Evolutionary conservation across 768 basidiomycete genomes (phyloP).

Genomic region (Lactarius hatsudake): DNA sequence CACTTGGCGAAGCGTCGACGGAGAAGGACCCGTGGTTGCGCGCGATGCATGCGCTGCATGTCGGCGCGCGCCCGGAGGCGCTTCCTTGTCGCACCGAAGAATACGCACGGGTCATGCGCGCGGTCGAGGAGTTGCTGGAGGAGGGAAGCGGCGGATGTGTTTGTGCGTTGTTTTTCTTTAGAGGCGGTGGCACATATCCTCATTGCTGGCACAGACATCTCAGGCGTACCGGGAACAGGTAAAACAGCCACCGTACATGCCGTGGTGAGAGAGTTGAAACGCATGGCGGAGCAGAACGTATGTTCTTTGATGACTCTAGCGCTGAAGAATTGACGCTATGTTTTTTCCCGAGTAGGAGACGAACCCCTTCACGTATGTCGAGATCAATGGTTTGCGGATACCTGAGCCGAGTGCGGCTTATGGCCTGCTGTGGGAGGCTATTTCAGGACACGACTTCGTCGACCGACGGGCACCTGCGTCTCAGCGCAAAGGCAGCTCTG

Average conservation of each 20-base stretch:
- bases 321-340: not conserved
- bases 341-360: constrained; percentile 59
- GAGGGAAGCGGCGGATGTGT: constrained; percentile 94
- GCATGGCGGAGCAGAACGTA: constrained; percentile 81
- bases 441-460: constrained; percentile 75
- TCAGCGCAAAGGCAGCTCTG: constrained; percentile 79
- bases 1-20: constrained; percentile 50
- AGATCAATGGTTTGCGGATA: constrained; percentile 94
- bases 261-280: constrained; percentile 83
- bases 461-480: constrained; percentile 59
- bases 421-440: constrained; percentile 85
- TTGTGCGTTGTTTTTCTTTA: constrained; percentile 52
- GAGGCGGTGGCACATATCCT: not conserved
- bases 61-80: constrained; percentile 85
- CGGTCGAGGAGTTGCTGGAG: constrained; percentile 82
- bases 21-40: constrained; percentile 73
- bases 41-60: constrained; percentile 89
- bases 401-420: constrained; percentile 94
- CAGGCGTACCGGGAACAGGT: constrained; percentile 97
- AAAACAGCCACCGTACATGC: constrained; percentile 98
- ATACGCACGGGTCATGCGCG: constrained; percentile 68
- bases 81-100: constrained; percentile 89
- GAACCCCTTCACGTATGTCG: constrained; percentile 92
- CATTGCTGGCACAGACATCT: constrained; percentile 64
- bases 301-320: constrained; percentile 29